Evolutionary conservation across 352 stramenopile genomes (phyloP).

Genomic region (Plasmopara viticola): DNA sequence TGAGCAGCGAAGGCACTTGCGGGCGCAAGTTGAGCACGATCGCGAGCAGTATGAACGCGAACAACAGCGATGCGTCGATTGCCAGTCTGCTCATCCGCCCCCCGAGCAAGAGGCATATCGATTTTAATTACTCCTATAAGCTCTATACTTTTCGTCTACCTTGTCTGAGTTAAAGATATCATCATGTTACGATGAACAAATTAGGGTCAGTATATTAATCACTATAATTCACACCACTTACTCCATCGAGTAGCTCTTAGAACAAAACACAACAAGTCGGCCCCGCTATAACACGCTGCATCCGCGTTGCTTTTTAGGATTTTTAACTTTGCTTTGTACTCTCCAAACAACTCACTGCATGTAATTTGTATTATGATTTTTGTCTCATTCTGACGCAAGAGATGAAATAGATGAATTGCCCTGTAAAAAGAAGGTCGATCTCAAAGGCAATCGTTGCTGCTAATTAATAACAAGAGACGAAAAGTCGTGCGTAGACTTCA

Average conservation of each 20-base stretch:
- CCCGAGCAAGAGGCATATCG: background rate
- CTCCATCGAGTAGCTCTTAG: background rate
- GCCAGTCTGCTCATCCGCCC: background rate
- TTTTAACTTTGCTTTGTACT: background rate
- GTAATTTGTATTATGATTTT: background rate
- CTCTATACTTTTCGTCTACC: background rate
- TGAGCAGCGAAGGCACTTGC: slow-evolving; percentile 11
- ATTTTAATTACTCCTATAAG: slow-evolving; percentile 1
- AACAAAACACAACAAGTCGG: background rate
- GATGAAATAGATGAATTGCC: too few relatives aligned
- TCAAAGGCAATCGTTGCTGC: background rate
- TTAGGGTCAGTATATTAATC: background rate
- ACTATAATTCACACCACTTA: too few relatives aligned
- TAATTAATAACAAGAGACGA: background rate
- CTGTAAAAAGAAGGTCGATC: too few relatives aligned
- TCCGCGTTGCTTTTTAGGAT: background rate
- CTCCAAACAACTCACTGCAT: background rate
- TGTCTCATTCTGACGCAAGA: background rate
- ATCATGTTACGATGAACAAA: background rate
- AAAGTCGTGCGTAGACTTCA: slow-evolving; percentile 29
- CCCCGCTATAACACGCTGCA: background rate
- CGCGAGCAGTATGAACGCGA: slow-evolving; percentile 13
- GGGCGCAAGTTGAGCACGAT: slow-evolving; percentile 14
- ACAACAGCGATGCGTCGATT: slow-evolving; percentile 7
- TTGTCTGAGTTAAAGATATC: background rate